A percentile compares a stretch with the other conserved stretches of the same genome.
phyloP scores from a whole-genome alignment of 2,329 filamentous ascomycete genomes.

The Verticillium alfalfae region DNA sequence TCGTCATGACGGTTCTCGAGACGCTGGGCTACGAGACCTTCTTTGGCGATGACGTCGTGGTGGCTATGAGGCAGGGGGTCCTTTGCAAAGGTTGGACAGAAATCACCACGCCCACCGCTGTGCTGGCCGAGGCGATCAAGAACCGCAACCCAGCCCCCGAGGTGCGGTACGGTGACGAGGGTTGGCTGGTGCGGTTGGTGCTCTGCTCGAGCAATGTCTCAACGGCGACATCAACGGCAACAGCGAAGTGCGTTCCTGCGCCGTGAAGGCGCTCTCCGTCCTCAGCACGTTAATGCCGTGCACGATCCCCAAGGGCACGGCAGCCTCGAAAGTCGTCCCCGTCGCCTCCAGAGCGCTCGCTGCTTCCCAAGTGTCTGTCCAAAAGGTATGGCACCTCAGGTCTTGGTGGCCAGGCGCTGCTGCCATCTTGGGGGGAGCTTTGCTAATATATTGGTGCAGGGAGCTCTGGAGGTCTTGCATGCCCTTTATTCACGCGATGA shows the following conservation, averaged over 20 bases:
- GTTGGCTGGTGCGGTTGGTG: conserved; percentile 78
- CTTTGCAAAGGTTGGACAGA: conserved; percentile 89
- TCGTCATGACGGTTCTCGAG: conserved; percentile 85
- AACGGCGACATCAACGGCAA: conserved; percentile 59
- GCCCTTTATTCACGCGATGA: conserved; percentile 71
- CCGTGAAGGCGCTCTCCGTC: conserved; percentile 70
- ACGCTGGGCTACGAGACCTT: conserved; percentile 93
- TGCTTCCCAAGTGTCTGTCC: conserved; percentile 63
- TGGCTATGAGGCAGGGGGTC: conserved; percentile 74
- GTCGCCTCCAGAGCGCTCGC: conserved; percentile 68
- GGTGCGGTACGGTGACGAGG: conserved; percentile 73
- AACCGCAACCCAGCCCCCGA: conserved; percentile 62
- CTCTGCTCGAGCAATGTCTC: conserved; percentile 69
- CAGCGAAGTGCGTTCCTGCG: conserved; percentile 63
- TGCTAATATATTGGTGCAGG: conserved; percentile 34
- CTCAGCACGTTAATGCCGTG: conserved; percentile 78
- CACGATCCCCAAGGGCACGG: conserved; percentile 79
- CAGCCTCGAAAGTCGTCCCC: conserved; percentile 63
- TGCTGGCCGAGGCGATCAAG: conserved; percentile 72
- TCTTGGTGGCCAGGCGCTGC: background rate
- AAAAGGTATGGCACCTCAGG: conserved; percentile 52
- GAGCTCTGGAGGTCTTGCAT: conserved; percentile 77
- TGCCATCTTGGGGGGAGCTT: background rate
- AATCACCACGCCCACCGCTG: conserved; percentile 76
- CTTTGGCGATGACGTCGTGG: conserved; percentile 80